Evolutionary conservation across 345 rosid species (phyloP).

Genomic region (Heritiera fomes): DNA sequence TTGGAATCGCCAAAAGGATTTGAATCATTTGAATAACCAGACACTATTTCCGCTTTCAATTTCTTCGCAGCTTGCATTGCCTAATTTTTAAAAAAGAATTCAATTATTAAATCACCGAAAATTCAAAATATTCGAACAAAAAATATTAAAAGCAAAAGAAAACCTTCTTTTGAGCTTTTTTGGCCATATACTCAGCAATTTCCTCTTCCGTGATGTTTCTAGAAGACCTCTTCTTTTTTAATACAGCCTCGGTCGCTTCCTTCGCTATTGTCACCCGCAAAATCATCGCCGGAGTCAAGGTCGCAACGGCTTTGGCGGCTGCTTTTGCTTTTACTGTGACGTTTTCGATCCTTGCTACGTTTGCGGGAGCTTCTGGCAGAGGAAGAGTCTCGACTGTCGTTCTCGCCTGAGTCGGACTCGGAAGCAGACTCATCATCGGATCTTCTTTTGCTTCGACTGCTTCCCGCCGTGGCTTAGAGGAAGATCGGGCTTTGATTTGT

Average conservation of each 20-base stretch:
- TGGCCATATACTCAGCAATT: slow-evolving; percentile 67
- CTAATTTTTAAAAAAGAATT: slow-evolving; percentile 35
- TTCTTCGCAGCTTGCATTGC: slow-evolving; percentile 78
- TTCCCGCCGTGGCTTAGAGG: not conserved
- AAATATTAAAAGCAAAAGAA: not conserved
- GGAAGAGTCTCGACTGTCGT: not conserved
- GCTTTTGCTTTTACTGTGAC: slow-evolving; percentile 28
- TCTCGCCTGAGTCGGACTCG: slow-evolving; percentile 4
- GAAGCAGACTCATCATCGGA: not conserved
- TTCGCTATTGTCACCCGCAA: slow-evolving; percentile 34
- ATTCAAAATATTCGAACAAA: not conserved
- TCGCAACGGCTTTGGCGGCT: slow-evolving; percentile 34
- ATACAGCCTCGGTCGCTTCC: slow-evolving; percentile 38
- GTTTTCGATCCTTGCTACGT: slow-evolving; percentile 22
- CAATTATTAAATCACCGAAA: slow-evolving; percentile 17
- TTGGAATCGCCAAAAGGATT: slow-evolving; percentile 97
- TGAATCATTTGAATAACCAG: slow-evolving; percentile 92
- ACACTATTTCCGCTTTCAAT: slow-evolving; percentile 62
- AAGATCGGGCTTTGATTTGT: slow-evolving; percentile 5
- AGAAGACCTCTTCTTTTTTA: slow-evolving; percentile 49
- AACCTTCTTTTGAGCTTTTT: slow-evolving; percentile 87
- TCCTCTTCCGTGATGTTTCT: slow-evolving; percentile 62
- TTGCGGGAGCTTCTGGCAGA: slow-evolving; percentile 1
- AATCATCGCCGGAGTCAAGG: slow-evolving; percentile 21
- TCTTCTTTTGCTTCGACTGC: slow-evolving; percentile 14